phyloP scores from a whole-genome alignment of 2,329 filamentous ascomycete species.

The Knufia petricola region DNA sequence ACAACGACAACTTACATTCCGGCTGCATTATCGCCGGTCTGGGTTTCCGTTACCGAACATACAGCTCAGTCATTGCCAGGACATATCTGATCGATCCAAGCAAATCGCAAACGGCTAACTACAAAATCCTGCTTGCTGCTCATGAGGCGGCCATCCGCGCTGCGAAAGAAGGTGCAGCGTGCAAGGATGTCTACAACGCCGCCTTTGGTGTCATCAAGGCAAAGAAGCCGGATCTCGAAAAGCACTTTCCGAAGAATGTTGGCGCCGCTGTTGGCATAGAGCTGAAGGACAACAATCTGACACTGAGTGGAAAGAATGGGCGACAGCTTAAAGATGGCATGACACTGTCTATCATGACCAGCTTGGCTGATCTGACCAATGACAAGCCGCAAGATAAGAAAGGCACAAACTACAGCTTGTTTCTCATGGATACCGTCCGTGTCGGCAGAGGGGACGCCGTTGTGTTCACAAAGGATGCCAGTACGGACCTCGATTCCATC shows the following conservation, averaged over 20 bases:
- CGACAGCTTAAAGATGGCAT: conserved; percentile 87
- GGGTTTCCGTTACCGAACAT: conserved; percentile 90
- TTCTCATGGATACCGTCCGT: conserved; percentile 87
- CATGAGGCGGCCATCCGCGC: conserved; percentile 88
- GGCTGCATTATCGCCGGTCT: conserved; percentile 90
- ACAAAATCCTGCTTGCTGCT: conserved; percentile 75
- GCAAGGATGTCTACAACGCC: conserved; percentile 87
- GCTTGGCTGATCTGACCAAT: conserved; percentile 83
- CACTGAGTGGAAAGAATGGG: conserved; percentile 78
- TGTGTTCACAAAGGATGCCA: conserved; percentile 91
- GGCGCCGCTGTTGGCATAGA: conserved; percentile 91
- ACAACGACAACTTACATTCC: conserved; percentile 69
- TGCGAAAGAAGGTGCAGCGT: conserved; percentile 72
- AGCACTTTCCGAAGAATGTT: conserved; percentile 87
- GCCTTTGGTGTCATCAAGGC: conserved; percentile 68
- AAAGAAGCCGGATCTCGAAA: conserved; percentile 91
- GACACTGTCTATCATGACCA: conserved; percentile 85
- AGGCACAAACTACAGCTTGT: conserved; percentile 77
- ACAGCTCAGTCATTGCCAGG: conserved; percentile 81
- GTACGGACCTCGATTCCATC: conserved; percentile 82
- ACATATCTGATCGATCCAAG: conserved; percentile 97
- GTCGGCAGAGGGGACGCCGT: conserved; percentile 53
- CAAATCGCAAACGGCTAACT: conserved; percentile 88
- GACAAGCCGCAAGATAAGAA: conserved; percentile 79
- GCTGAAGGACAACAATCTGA: conserved; percentile 69